Conservation (phyloP, 148 eudicot species). For the Fagopyrum esculentum region DNA sequence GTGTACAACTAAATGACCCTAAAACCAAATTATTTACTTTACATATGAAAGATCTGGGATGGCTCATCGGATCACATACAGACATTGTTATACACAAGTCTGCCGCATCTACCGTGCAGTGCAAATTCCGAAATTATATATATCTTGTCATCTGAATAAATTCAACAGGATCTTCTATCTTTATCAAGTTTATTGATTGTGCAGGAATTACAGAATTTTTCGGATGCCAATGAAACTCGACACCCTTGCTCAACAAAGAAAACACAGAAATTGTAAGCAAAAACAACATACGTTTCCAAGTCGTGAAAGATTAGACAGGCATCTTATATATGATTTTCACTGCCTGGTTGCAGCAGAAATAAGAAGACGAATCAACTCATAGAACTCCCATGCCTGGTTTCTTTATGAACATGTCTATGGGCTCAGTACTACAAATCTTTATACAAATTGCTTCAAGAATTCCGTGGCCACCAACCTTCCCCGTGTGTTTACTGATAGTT, state of each 20-base stretch:
- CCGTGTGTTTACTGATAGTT: constrained; percentile 85
- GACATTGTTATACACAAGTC: not conserved
- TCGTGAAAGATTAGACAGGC: not conserved
- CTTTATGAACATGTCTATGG: not conserved
- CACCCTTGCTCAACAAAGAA: not conserved
- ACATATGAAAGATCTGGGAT: not conserved
- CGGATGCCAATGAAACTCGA: not conserved
- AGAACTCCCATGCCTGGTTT: not conserved
- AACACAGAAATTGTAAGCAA: not conserved
- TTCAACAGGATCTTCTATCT: not conserved
- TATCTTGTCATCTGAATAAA: not conserved
- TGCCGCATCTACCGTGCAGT: too few species aligned
- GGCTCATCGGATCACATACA: not conserved
- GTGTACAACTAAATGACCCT: too few species aligned
- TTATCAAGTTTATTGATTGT: not conserved
- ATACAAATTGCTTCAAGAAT: constrained; percentile 72
- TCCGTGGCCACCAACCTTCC: constrained; percentile 99
- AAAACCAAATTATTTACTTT: too few species aligned
- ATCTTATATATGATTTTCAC: not conserved
- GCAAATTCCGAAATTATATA: too few species aligned
- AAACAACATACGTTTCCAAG: not conserved
- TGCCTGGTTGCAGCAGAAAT: not conserved
- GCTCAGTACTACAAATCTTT: not conserved
- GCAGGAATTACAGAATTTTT: not conserved
- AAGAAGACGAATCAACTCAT: not conserved